Conservation (phyloP, 768 basidiomycete genomes). For the Roridomyces roridus region DNA sequence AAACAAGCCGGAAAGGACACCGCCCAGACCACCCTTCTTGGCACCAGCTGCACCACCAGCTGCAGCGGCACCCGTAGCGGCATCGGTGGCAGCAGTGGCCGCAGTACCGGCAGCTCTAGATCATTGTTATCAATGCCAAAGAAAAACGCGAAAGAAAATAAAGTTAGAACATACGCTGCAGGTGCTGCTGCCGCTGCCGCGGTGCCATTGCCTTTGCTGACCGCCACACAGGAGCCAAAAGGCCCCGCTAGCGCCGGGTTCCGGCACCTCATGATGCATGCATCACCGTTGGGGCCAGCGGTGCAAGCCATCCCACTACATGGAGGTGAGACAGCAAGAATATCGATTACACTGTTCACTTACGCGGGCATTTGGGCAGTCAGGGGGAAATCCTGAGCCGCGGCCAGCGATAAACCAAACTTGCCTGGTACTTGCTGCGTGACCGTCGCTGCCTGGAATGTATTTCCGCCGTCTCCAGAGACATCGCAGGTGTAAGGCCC, state of each 20-base stretch:
- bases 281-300: conserved; percentile 16
- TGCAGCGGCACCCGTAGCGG: not conserved
- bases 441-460: conserved; percentile 20
- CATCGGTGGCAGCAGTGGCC: not conserved
- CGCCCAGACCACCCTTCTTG: conserved; percentile 6
- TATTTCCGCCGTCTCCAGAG: conserved; percentile 19
- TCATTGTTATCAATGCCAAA: too few species aligned
- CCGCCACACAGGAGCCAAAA: conserved; percentile 21
- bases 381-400: conserved; percentile 14
- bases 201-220: not conserved
- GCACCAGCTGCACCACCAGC: not conserved
- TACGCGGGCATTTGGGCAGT: conserved; percentile 22
- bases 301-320: conserved; percentile 18
- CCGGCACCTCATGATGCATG: conserved; percentile 25
- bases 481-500: conserved; percentile 25
- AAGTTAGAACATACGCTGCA: not conserved
- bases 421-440: conserved; percentile 16
- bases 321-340: not conserved
- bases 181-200: not conserved
- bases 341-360: not conserved
- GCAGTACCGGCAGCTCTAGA: not conserved
- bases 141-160: too few species aligned
- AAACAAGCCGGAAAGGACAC: not conserved
- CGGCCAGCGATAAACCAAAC: conserved; percentile 7
- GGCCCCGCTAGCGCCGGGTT: conserved; percentile 17